Evolutionary conservation across 352 stramenopile species (phyloP), one percentile per base, ranked within the genome.

Genomic region (Phytophthora idaei): DNA sequence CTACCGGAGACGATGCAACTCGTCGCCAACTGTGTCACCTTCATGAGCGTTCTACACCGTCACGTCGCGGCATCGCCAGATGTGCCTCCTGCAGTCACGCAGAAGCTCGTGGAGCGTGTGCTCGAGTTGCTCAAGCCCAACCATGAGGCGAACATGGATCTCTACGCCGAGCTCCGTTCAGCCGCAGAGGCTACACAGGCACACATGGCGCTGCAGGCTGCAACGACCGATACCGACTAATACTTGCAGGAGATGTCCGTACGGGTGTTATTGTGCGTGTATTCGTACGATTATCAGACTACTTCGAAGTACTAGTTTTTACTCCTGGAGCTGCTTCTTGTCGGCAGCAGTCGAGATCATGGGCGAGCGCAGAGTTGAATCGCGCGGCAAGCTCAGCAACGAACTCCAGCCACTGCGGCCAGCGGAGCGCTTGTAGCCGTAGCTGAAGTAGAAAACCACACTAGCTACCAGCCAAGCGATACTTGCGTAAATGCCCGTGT

Each of bases 381-480:
- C 72, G 32, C 69, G 66, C 11, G 82, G 80, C 14, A 88, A 58
- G 34, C 78, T 76, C 34, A 93, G 53, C 45, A 91, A 58, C 34
- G 73, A 57, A 50, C 71, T 80, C 85, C 85, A 94, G 14, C 77
- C 82, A 1, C 76, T 83, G 59, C 82, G 84, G 32, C 82, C 83
- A 4, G 80, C 80, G 25, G 80, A 83, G 73, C 89, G 77, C 52
- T 67, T 67, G 71, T 90, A 94, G 53, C 86, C 86, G 61, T 94
- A 94, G 10, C 76, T 68, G 41, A 92, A 90, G 73, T 94, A 93
- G 58, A 86, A 90, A 4, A 94, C 10, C 6, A 90, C 76, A 10
- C 71, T 85, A 5, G 73, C 78, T 12, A 44, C 70, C 51, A 94
- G 61, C 84, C 85, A 94, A 8, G 73, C 67, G 17, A 74, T 74